These are phyloP conservation scores for Kwoniella botswanensis DNA, from an alignment of 768 basidiomycete genomes.

Conservation along the genomic window DNA sequence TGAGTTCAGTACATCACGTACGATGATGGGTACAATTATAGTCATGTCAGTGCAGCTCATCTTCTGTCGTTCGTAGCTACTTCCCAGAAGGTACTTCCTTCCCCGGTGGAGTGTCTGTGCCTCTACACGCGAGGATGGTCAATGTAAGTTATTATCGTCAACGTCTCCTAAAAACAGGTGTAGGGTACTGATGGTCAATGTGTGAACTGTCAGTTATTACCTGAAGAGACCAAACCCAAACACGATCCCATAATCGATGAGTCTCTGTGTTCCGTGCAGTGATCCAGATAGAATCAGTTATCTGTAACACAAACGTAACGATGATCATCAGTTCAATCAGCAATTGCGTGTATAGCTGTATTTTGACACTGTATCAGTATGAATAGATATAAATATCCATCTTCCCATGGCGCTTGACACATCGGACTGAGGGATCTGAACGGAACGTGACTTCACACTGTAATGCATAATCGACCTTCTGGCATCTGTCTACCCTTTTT, in stretches of 20 bases:
- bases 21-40: too few species aligned
- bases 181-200: neutral
- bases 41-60: too few species aligned
- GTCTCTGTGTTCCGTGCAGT: slow-evolving; percentile 15
- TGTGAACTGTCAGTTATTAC: slow-evolving; percentile 4
- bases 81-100: slow-evolving; percentile 57
- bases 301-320: neutral
- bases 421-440: neutral
- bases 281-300: neutral
- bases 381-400: neutral
- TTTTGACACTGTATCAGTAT: neutral
- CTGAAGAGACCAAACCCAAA: slow-evolving; percentile 17
- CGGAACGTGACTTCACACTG: neutral
- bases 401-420: neutral
- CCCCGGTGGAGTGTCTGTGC: slow-evolving; percentile 54
- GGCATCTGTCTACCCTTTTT: neutral
- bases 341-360: neutral
- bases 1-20: slow-evolving; percentile 4
- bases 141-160: slow-evolving; percentile 26
- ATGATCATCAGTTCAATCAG: neutral
- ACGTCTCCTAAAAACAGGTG: neutral
- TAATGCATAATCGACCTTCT: neutral
- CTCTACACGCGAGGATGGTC: slow-evolving; percentile 57
- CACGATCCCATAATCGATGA: slow-evolving; percentile 3
- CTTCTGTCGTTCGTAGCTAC: slow-evolving; percentile 30